phyloP scores from a whole-genome alignment of 306 rosid genomes.

The Senna siamea region DNA sequence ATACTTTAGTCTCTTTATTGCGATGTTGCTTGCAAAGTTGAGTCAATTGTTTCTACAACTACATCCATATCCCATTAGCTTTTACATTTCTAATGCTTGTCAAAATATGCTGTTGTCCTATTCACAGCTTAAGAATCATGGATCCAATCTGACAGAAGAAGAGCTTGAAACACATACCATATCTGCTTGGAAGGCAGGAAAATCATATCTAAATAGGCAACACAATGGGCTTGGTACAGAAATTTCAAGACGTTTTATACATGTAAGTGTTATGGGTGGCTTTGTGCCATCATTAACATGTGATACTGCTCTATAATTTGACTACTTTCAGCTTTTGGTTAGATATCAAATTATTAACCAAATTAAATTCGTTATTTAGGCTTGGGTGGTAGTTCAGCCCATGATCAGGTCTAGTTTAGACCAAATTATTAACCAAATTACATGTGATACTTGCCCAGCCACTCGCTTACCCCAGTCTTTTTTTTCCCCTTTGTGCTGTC shows the following conservation, averaged over 20 bases:
- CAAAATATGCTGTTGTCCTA: slow-evolving; percentile 39
- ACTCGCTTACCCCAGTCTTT: background rate
- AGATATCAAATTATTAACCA: background rate
- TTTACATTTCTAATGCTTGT: slow-evolving; percentile 22
- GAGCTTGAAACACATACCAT: slow-evolving; percentile 98
- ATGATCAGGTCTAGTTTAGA: background rate
- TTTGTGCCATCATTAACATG: slow-evolving; percentile 11
- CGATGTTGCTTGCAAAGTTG: background rate
- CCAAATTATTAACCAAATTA: background rate
- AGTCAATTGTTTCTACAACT: background rate
- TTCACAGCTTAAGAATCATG: slow-evolving; percentile 89
- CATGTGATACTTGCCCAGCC: background rate
- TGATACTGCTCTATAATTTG: background rate
- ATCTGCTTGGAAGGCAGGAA: slow-evolving; percentile 98
- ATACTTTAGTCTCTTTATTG: background rate
- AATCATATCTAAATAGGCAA: slow-evolving; percentile 65
- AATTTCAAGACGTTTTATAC: slow-evolving; percentile 64
- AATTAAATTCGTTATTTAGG: background rate
- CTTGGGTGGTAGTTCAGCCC: background rate
- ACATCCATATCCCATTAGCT: background rate
- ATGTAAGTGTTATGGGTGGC: slow-evolving; percentile 62
- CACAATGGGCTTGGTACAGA: slow-evolving; percentile 66
- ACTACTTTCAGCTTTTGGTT: background rate
- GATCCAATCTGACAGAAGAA: slow-evolving; percentile 94
- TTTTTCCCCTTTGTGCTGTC: background rate